Evolutionary conservation across 192 early-diverging fungal genomes (phyloP), one percentile per base, ranked within the genome.

Genomic region (Pilobolus umbonatus): DNA sequence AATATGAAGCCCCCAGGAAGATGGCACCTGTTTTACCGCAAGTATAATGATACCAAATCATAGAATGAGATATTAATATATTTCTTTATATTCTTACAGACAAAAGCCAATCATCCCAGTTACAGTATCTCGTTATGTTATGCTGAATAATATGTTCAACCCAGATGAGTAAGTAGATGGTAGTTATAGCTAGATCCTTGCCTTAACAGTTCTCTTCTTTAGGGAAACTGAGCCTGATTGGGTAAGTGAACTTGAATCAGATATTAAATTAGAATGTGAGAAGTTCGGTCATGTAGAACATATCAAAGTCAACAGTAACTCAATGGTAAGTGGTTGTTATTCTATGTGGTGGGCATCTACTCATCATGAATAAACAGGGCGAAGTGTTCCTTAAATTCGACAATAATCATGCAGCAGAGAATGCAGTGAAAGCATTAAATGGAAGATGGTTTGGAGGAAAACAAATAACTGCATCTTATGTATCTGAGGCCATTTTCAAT

Each of bases 391-490:
- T 97, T 54, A 87, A 88, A 66, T 97, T 92, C 79, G 85, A 85
- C 49, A 74, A 74, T 31, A 68, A 80, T 11, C 73, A 76, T 26
- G 74, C 86, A 35, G 87, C 88, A 8, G 74, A 84, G 30, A 65
- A 61, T 35, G 92, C 94, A 30, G 72, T 87, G 19, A 71, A 78
- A 48, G 80, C 83, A 10, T 75, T 97, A 57, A 84, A 92, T 68
- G 85, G 85, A 3, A 75, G 94, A 29, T 97, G 90, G 84, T 97
- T 97, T 79, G 89, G 87, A 59, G 91, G 92, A 26, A 89, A 88
- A 61, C 80, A 88, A 61, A 55, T 76, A 21, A 58, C 55, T 39
- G 65, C 62, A 8, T 36, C 44, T 14, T 80, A 64, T 45, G 50
- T 68, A 38, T 57, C 61, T 14, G 62, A 73, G 17, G 57, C 60